These are phyloP conservation scores for Dysphania ambrosioides DNA, from an alignment of 148 eudicot genomes.

Conservation along the genomic window DNA sequence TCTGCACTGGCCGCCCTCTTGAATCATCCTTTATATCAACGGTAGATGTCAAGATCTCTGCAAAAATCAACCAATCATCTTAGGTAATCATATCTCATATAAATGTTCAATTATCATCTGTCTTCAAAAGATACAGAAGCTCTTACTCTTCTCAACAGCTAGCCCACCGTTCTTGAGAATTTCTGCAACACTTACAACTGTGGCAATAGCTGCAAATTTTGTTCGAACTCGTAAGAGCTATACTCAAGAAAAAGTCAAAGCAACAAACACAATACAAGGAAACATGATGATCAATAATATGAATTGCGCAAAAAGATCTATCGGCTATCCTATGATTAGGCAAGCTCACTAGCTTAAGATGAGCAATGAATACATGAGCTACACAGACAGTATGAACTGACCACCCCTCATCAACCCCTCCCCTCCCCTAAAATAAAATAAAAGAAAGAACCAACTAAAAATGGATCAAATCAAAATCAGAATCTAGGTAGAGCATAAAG, in stretches of 20 bases:
- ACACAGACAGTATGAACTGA: too few species aligned
- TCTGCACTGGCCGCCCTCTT: slow-evolving; percentile 64
- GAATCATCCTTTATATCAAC: slow-evolving; percentile 68
- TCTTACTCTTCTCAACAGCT: slow-evolving; percentile 82
- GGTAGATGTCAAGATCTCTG: slow-evolving; percentile 72
- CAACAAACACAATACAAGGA: not conserved
- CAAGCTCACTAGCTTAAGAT: not conserved
- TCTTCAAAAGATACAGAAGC: not conserved
- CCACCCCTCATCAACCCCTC: too few species aligned
- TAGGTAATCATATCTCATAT: slow-evolving; percentile 1
- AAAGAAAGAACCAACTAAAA: too few species aligned
- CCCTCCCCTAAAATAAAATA: too few species aligned
- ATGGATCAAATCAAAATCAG: not conserved
- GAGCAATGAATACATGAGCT: not conserved
- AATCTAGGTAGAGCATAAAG: not conserved
- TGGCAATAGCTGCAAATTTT: slow-evolving; percentile 67
- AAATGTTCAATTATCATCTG: not conserved
- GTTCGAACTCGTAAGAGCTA: not conserved
- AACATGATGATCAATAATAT: not conserved
- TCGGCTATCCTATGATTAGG: not conserved
- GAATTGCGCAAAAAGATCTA: not conserved
- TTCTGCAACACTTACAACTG: slow-evolving; percentile 75
- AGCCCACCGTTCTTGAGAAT: slow-evolving; percentile 74
- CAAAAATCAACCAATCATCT: slow-evolving; percentile 10
- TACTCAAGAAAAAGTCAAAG: not conserved